Evolutionary conservation across 495 filamentous ascomycete genomes (phyloP).

Genomic region (Cairneyella variabilis): DNA sequence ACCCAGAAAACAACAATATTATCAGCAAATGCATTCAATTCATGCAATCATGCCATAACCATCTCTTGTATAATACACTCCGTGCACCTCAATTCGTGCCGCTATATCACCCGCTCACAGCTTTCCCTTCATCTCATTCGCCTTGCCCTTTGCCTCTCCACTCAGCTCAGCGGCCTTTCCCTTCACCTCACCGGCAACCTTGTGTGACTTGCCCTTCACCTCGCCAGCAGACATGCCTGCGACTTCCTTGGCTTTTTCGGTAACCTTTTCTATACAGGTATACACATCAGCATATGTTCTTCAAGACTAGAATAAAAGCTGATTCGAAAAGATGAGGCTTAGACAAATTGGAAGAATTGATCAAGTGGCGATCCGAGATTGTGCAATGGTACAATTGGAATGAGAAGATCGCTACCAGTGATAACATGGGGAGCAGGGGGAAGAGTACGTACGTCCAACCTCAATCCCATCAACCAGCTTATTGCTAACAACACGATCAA

Average conservation of each 20-base stretch:
- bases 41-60: too few species aligned
- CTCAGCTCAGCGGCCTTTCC: conserved; percentile 33
- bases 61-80: too few species aligned
- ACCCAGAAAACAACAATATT: too few species aligned
- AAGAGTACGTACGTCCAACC: conserved; percentile 41
- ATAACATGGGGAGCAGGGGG: neutral
- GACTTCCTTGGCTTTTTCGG: conserved; percentile 41
- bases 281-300: too few species aligned
- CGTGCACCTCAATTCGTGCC: too few species aligned
- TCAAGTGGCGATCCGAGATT: too few species aligned
- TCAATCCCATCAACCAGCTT: conserved; percentile 56
- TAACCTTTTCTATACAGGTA: conserved; percentile 45
- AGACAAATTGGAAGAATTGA: too few species aligned
- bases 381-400: too few species aligned
- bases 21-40: too few species aligned
- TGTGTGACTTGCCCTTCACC: conserved; percentile 26
- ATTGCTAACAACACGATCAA: conserved; percentile 48
- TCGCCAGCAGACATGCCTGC: conserved; percentile 27
- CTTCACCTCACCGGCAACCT: conserved; percentile 33
- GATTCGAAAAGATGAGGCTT: too few species aligned
- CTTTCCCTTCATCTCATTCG: conserved; percentile 26
- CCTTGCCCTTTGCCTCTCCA: conserved; percentile 35
- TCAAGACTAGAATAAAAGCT: neutral
- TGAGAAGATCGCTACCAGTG: too few species aligned
- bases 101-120: too few species aligned